A percentile compares a stretch with the other conserved stretches of the same genome.
Conservation (phyloP, 306 rosid genomes). For the Crotalaria pallida region DNA sequence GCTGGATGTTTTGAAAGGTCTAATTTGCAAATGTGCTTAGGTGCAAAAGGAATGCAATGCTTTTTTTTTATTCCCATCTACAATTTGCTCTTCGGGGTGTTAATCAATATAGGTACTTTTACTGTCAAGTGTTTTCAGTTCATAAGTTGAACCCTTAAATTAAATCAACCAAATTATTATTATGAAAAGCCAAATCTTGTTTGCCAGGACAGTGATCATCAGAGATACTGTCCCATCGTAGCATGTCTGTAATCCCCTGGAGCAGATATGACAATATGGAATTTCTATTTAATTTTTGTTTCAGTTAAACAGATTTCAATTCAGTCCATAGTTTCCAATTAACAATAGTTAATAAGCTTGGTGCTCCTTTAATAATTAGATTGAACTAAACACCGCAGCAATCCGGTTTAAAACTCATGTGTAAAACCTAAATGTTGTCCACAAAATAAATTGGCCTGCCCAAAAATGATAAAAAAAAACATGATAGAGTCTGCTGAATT, state of each 20-base stretch:
- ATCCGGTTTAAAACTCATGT: not conserved
- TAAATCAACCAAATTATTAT: conserved; percentile 7
- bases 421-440: not conserved
- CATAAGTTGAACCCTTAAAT: not conserved
- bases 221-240: not conserved
- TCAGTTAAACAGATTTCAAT: not conserved
- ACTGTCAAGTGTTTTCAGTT: not conserved
- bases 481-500: not conserved
- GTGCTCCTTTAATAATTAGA: not conserved
- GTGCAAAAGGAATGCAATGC: not conserved
- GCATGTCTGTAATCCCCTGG: not conserved
- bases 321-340: not conserved
- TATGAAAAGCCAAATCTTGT: not conserved
- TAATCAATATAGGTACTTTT: not conserved
- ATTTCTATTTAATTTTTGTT: not conserved
- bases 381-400: not conserved
- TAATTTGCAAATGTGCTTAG: conserved; percentile 25
- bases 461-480: no score
- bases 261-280: not conserved
- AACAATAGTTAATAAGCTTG: not conserved
- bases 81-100: not conserved
- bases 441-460: not conserved
- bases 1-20: conserved; percentile 29
- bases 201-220: conserved; percentile 8
- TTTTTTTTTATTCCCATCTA: not conserved